phyloP scores from a whole-genome alignment of 768 basidiomycete species.

The Calocybe gangraenosa region DNA sequence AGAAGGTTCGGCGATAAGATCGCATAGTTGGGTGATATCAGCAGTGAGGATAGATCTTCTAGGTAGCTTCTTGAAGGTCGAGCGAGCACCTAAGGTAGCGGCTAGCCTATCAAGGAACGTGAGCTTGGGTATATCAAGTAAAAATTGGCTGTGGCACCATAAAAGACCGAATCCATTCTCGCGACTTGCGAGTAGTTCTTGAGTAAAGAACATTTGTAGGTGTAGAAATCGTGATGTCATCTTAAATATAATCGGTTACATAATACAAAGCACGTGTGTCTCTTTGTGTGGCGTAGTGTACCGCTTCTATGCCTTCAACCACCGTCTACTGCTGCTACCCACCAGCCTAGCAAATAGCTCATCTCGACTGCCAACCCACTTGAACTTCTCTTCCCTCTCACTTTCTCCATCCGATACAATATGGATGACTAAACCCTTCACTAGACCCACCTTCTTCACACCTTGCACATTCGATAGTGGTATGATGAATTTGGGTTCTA shows the following conservation, averaged over 20 bases:
- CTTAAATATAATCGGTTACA: too few species aligned
- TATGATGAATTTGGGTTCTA: constrained; percentile 41
- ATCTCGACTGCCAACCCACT: constrained; percentile 58
- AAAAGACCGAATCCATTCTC: constrained; percentile 90
- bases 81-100: constrained; percentile 84
- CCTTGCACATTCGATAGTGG: constrained; percentile 43
- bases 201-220: constrained; percentile 83
- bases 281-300: not conserved
- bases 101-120: constrained; percentile 62
- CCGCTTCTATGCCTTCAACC: constrained; percentile 37
- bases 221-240: not conserved
- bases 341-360: constrained; percentile 65
- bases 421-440: constrained; percentile 48
- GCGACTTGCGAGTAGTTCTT: constrained; percentile 73
- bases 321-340: constrained; percentile 42
- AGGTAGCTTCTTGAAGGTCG: constrained; percentile 80
- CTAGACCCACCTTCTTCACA: constrained; percentile 52
- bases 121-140: not conserved
- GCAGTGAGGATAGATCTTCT: constrained; percentile 81
- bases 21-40: constrained; percentile 78
- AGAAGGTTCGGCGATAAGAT: constrained; percentile 72
- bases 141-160: constrained; percentile 45
- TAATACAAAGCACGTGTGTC: too few species aligned
- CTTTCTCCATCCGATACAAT: constrained; percentile 32
- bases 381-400: constrained; percentile 49